Percentiles rank a stretch among this genome's conserved stretches.
Evolutionary conservation across 495 filamentous ascomycete species (phyloP).

Genomic region (Hypoxylon subgilvum): DNA sequence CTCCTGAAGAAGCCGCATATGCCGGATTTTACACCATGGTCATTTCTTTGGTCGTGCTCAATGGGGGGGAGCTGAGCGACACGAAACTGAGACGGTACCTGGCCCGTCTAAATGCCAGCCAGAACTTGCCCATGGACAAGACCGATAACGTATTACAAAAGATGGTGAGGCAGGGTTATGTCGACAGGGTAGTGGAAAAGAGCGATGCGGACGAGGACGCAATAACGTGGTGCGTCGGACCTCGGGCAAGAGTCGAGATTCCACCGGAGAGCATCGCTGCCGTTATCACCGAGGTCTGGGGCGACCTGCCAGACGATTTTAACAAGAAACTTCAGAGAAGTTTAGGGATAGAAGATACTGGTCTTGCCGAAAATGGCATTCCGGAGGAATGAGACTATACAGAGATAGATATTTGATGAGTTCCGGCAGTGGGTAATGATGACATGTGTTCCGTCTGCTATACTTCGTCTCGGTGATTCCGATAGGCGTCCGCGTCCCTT

Average conservation of each 20-base stretch:
- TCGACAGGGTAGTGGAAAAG: slow-evolving; percentile 72
- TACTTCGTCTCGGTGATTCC: neutral
- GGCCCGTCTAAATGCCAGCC: slow-evolving; percentile 73
- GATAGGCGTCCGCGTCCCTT: too few species aligned
- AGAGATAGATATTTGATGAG: neutral
- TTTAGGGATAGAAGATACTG: slow-evolving; percentile 53
- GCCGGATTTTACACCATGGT: slow-evolving; percentile 79
- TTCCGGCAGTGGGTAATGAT: neutral
- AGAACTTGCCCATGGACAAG: slow-evolving; percentile 74
- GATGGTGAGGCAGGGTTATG: slow-evolving; percentile 81
- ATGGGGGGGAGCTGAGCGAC: slow-evolving; percentile 73
- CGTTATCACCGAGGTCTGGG: slow-evolving; percentile 68
- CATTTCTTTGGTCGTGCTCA: slow-evolving; percentile 72
- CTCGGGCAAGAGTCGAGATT: slow-evolving; percentile 86
- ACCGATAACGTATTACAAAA: slow-evolving; percentile 77
- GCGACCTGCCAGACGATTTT: slow-evolving; percentile 55
- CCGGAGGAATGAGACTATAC: slow-evolving; percentile 39
- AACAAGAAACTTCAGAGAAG: slow-evolving; percentile 60
- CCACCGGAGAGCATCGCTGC: slow-evolving; percentile 72
- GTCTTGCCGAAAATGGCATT: slow-evolving; percentile 32
- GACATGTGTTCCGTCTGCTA: neutral
- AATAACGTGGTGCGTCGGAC: slow-evolving; percentile 78
- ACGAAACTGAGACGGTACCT: slow-evolving; percentile 76
- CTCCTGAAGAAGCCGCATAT: slow-evolving; percentile 74
- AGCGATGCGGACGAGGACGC: slow-evolving; percentile 69